Base-by-base conservation (phyloP, 345 rosid species). In the Arabis hirsuta region DNA sequence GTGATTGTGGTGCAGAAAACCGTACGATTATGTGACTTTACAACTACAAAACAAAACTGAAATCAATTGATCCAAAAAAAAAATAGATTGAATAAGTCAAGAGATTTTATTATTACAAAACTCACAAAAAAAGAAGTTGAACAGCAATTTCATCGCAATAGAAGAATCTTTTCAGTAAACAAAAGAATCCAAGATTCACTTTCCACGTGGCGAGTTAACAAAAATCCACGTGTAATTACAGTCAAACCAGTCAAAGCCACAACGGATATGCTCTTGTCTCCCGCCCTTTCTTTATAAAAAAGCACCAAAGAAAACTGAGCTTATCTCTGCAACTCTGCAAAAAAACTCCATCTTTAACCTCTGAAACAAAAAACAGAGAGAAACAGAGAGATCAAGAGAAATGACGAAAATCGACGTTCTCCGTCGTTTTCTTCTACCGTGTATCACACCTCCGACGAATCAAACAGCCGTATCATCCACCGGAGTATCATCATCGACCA, bases 341-440 rank as follows among this genome's bases (percentile, higher is more conserved):
- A 34, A 69, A 62, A 69, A 22, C 46, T 62, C 61, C 34, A 3
- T 67, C 51, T 44, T 68, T 69, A 36, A 16, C 41, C 12, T 27
- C 34, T 67, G 38, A 2, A 34, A 34, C 9, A 24, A 12, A 36
- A 9, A 29, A 9, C 7, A 26, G 5, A 52, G 3, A 55, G 1
- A 42, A 2, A 52, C 1, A 59, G 29, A 74, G 3, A n/a, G 11
- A 57, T 34, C 24, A 3, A 3, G 24, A 29, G 27, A 10, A 13
- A 89, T 87, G 96, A 72, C 88, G 22, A 88, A 84, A 80, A 82
- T 84, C 78, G 81, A 84, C 84, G 48, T 78, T 70, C 89, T 90
- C 88, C 83, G 96, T 80, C 92, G 90, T 47, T 74, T 79, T 81
- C 76, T 87, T 79, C 90, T 87, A 68, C 88, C 94, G 19, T 87